Percentiles rank a stretch among this genome's conserved stretches.
Conservation (phyloP, 202 grass and related monocot species). For the Bolboschoenoplectus hybrid region DNA sequence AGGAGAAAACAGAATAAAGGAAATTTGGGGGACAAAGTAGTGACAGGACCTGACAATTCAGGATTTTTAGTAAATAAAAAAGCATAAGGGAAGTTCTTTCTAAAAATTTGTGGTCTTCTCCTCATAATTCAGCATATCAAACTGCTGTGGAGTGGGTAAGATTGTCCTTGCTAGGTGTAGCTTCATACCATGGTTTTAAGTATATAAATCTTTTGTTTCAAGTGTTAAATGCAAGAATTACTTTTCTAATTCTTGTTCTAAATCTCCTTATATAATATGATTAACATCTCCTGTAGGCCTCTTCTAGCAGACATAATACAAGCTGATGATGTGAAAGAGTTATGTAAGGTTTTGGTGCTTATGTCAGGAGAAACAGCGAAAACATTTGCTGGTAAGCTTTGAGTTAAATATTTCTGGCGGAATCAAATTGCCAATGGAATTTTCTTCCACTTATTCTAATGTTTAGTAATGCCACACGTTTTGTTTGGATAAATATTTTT, state of each 20-base stretch:
- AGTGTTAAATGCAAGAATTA: constrained; percentile 38
- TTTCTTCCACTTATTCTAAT: not conserved
- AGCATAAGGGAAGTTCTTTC: not conserved
- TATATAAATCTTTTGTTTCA: constrained; percentile 26
- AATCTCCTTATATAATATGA: constrained; percentile 41
- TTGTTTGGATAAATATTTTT: not conserved
- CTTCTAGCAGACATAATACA: constrained; percentile 91
- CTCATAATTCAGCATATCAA: not conserved
- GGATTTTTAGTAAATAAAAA: not conserved
- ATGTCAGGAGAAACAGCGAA: constrained; percentile 65
- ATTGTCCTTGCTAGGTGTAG: not conserved
- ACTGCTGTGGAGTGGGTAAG: not conserved
- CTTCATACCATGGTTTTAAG: not conserved
- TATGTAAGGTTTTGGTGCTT: constrained; percentile 84
- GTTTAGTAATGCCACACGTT: not conserved
- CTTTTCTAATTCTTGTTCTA: constrained; percentile 42
- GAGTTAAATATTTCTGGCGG: not conserved
- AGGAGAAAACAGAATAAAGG: not conserved
- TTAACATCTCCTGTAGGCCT: constrained; percentile 59
- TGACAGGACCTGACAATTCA: not conserved
- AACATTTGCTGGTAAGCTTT: constrained; percentile 60
- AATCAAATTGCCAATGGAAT: not conserved
- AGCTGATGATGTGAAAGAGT: constrained; percentile 70
- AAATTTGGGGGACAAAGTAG: not conserved
- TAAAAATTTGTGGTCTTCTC: not conserved